phyloP scores from a whole-genome alignment of 345 rosid species.

The Eucalyptus pauciflora region DNA sequence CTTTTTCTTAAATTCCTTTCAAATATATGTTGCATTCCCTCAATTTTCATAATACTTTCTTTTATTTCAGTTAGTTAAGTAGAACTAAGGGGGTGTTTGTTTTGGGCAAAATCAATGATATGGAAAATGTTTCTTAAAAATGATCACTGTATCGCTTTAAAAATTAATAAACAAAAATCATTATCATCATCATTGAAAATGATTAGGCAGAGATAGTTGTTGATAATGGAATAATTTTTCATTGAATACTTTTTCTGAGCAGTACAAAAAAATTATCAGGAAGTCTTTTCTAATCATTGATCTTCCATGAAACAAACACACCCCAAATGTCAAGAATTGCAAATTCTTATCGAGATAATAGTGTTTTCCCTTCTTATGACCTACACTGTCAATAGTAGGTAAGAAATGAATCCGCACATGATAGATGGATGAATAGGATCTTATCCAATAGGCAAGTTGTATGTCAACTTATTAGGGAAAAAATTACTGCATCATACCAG shows the following conservation, averaged over 20 bases:
- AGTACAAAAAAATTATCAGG: background rate
- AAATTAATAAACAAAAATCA: background rate
- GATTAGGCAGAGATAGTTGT: background rate
- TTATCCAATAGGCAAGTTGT: background rate
- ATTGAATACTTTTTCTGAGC: background rate
- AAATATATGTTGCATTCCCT: background rate
- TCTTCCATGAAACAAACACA: background rate
- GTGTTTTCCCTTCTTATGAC: background rate
- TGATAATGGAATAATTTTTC: background rate
- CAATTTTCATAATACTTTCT: background rate
- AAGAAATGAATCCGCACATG: background rate
- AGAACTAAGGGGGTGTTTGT: background rate
- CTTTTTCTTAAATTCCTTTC: background rate
- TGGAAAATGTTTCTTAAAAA: background rate
- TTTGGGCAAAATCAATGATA: background rate
- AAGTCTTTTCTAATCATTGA: background rate
- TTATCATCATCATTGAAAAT: background rate
- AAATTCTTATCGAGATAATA: background rate
- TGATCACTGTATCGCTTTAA: background rate
- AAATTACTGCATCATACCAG: background rate
- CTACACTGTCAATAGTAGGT: background rate
- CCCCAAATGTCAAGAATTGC: background rate
- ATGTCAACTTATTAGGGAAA: background rate
- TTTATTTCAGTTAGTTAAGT: background rate
- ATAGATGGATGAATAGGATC: background rate